Base-by-base conservation (phyloP, 495 filamentous ascomycete genomes). In the Tetracladium marchalianum region DNA sequence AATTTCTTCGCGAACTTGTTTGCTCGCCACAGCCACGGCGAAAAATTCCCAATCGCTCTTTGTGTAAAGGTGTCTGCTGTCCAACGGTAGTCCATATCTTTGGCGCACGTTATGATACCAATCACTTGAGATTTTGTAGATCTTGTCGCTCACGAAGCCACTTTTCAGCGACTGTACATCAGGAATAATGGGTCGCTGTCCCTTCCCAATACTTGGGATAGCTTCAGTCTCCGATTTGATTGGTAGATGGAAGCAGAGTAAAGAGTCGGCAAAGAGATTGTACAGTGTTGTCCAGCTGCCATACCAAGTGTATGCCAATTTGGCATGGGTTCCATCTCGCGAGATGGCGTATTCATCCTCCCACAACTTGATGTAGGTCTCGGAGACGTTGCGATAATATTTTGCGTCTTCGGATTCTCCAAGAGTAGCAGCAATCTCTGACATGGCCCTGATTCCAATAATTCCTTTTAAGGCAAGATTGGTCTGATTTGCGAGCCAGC, bases 11-110 rank as follows among this genome's bases (percentile, higher is more conserved):
- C 85, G 76, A 7, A 83, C 81, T 42, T 69, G 58, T 51, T 76
- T 69, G 37, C 73, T 75, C 11, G 85, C 75, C 8, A 95, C 79
- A 1, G 90, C 84, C 45, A 89, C 87, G 1, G 81, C 81, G 58
- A 90, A 95, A 64, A 95, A 85, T 57, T 94, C 83, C 89, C 89
- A 95, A 64, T 95, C 89, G 31, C 79, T 83, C 65, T 96, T 96
- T 16, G 90, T 88, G 60, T 89, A 94, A 5, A 85, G 60, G 60
- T 93, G 85, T n/a, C 90, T 74, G 50, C 78, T 85, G 62, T 96
- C 90, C 7, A 96, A 73, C 1, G 89, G 87, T 8, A 95, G 67
- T 0, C 90, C 90, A 60, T 90, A 95, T 50, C 65, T 71, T 55
- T 90, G 82, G 2, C 78, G 76, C n/a, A 93, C 85, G 31, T 78